These are phyloP conservation scores for Pelargonium cotyledonis DNA, from an alignment of 441 rosid genomes.

Conservation along the genomic window DNA sequence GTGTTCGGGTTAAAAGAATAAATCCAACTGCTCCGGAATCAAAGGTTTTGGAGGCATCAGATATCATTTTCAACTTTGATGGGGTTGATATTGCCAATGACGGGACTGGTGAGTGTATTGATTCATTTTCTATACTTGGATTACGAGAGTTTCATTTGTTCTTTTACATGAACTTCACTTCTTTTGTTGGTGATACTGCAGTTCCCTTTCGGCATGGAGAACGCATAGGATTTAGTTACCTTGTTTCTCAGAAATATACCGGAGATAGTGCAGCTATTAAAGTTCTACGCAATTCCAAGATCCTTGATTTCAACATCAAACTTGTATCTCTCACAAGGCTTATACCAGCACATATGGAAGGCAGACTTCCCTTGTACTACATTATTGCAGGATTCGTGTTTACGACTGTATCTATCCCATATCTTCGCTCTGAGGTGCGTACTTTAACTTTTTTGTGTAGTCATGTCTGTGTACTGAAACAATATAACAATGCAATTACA, in stretches of 20 bases:
- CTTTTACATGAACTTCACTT: neutral
- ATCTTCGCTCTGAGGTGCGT: constrained; percentile 86
- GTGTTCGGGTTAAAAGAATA: constrained; percentile 81
- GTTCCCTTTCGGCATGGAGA: constrained; percentile 94
- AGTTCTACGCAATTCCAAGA: constrained; percentile 64
- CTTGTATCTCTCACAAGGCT: constrained; percentile 76
- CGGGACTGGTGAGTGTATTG: constrained; percentile 62
- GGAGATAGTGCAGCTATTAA: constrained; percentile 70
- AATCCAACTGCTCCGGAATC: constrained; percentile 88
- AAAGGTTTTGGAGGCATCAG: constrained; percentile 72
- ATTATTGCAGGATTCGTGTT: constrained; percentile 92
- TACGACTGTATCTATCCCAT: constrained; percentile 81
- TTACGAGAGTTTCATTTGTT: no score
- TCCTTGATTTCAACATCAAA: constrained; percentile 53
- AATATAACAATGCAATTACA: no score
- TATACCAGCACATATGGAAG: constrained; percentile 68
- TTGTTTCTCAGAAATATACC: constrained; percentile 82
- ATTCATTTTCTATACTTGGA: no score
- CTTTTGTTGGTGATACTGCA: constrained; percentile 27
- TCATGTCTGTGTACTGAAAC: no score
- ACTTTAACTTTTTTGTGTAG: neutral
- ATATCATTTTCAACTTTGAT: constrained; percentile 75
- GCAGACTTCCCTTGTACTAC: constrained; percentile 81
- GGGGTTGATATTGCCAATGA: constrained; percentile 85
- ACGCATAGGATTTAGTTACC: constrained; percentile 91